Conservation (phyloP, 2,329 filamentous ascomycete genomes). For the Alternaria gansuensis region DNA sequence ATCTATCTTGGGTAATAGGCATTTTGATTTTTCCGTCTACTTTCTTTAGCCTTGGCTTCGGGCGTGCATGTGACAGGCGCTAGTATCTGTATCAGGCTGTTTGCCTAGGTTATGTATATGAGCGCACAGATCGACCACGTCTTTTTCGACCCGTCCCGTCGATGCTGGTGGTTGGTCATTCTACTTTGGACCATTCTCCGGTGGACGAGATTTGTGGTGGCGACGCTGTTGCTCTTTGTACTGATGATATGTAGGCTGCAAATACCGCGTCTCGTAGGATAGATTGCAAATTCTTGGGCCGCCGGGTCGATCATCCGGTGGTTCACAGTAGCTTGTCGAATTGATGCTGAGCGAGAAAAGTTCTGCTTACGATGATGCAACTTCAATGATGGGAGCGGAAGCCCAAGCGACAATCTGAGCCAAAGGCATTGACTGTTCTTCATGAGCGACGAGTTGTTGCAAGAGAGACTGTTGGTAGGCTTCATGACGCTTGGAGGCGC, state of each 20-base stretch:
- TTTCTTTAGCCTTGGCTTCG: not conserved
- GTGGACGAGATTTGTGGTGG: not conserved
- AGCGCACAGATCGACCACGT: not conserved
- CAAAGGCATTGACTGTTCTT: not conserved
- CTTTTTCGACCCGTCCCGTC: not conserved
- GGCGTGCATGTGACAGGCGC: not conserved
- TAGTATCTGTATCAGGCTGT: constrained; percentile 7
- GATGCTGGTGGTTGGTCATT: not conserved
- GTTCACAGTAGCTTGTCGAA: not conserved
- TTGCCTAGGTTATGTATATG: not conserved
- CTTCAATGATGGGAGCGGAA: too few relatives aligned
- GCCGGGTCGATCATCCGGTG: constrained; percentile 17
- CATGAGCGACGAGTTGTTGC: not conserved
- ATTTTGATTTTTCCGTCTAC: constrained; percentile 2
- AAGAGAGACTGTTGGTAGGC: not conserved
- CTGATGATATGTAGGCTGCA: not conserved
- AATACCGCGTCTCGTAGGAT: not conserved
- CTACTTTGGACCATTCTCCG: not conserved
- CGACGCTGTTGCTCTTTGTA: not conserved
- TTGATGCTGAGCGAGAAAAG: not conserved
- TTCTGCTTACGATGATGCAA: not conserved
- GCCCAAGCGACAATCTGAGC: not conserved
- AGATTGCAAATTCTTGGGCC: not conserved
- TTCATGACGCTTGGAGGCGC: not conserved
- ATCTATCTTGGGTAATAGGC: constrained; percentile 1